Conservation (phyloP, 805 yeast species). For the Pichia heedii region DNA sequence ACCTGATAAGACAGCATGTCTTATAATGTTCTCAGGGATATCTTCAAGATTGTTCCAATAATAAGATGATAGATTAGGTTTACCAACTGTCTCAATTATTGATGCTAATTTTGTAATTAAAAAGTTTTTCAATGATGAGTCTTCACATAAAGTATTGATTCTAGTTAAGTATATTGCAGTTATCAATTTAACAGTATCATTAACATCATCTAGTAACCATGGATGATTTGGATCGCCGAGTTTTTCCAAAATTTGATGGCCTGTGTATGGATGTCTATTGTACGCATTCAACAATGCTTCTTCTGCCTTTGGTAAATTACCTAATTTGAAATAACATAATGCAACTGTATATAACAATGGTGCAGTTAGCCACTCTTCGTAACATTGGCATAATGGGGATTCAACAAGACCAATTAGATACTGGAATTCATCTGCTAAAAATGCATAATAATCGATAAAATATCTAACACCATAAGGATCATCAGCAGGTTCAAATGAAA, state of each 20-base stretch:
- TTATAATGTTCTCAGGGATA: constrained; percentile 53
- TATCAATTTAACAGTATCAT: constrained; percentile 32
- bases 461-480: constrained; percentile 82
- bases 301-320: constrained; percentile 34
- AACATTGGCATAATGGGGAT: constrained; percentile 48
- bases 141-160: constrained; percentile 47
- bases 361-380: constrained; percentile 62
- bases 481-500: constrained; percentile 60
- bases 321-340: constrained; percentile 46
- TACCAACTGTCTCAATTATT: constrained; percentile 11
- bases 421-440: constrained; percentile 53
- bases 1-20: constrained; percentile 64
- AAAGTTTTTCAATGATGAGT: constrained; percentile 36
- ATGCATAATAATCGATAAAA: constrained; percentile 72
- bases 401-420: constrained; percentile 50
- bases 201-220: constrained; percentile 21
- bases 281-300: constrained; percentile 42
- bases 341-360: constrained; percentile 60
- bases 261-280: constrained; percentile 48
- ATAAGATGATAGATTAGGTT: constrained; percentile 11
- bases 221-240: constrained; percentile 31
- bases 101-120: constrained; percentile 13
- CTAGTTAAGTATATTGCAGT: constrained; percentile 53
- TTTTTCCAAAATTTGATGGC: constrained; percentile 38
- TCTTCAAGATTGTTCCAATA: constrained; percentile 18